A percentile compares a stretch with the other conserved stretches of the same genome.
These are phyloP conservation scores for Penicillium sp. DNA, from an alignment of 2,329 filamentous ascomycete species.

Conservation along the genomic window DNA sequence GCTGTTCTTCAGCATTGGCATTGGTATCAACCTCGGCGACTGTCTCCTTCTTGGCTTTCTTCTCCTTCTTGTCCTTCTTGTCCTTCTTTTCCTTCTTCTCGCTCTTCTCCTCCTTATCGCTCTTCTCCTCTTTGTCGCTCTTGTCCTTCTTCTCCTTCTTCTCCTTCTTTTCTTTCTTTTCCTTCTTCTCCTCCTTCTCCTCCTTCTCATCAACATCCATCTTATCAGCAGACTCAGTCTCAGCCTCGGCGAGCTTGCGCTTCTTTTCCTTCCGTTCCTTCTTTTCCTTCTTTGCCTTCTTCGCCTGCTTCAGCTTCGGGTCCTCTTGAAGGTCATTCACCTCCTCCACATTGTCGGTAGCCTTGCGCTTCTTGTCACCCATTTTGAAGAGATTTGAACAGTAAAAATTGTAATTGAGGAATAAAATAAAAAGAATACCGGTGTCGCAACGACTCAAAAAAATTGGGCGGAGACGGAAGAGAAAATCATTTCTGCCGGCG, in stretches of 20 bases:
- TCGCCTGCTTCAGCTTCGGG: conserved; percentile 36
- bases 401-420: not conserved
- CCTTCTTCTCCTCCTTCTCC: conserved; percentile 11
- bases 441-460: conserved; percentile 17
- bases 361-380: conserved; percentile 42
- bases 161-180: conserved; percentile 5
- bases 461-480: conserved; percentile 24
- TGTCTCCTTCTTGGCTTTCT: conserved; percentile 14
- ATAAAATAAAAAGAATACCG: not conserved
- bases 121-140: conserved; percentile 13
- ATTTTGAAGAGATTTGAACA: conserved; percentile 21
- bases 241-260: not conserved
- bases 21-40: conserved; percentile 14
- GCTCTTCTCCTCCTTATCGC: conserved; percentile 16
- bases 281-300: conserved; percentile 19
- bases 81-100: conserved; percentile 8
- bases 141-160: conserved; percentile 18
- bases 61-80: conserved; percentile 20
- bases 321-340: conserved; percentile 24
- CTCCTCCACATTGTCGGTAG: conserved; percentile 31
- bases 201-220: conserved; percentile 13
- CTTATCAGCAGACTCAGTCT: conserved; percentile 2
- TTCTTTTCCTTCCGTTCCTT: conserved; percentile 19
- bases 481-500: conserved; percentile 32
- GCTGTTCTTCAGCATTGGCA: conserved; percentile 15